Conservation (phyloP, 75 land plant genomes). For the Picea glauca region DNA sequence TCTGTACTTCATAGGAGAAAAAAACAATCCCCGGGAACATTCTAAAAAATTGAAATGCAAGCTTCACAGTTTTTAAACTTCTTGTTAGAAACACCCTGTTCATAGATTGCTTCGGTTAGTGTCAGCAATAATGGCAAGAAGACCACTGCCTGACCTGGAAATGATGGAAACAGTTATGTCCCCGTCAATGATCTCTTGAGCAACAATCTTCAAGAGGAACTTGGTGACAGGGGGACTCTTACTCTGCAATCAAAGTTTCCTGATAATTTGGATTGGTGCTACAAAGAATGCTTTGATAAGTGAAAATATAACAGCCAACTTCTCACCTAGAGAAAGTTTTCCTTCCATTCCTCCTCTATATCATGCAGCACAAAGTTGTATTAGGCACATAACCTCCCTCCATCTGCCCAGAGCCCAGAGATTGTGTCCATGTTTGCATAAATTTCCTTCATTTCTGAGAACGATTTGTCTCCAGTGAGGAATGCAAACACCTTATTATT, state of each 20-base stretch:
- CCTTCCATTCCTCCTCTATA: not conserved
- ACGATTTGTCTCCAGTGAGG: not conserved
- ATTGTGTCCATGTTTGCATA: not conserved
- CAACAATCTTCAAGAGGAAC: conserved; percentile 14
- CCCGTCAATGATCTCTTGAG: conserved; percentile 12
- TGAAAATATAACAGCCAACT: not conserved
- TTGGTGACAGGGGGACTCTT: conserved; percentile 6
- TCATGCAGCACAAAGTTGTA: not conserved
- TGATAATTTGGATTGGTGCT: not conserved
- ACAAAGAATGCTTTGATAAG: not conserved
- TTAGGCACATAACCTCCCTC: not conserved
- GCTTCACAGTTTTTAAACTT: too few species aligned
- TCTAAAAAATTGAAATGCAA: too few species aligned
- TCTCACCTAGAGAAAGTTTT: not conserved
- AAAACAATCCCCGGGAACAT: too few species aligned
- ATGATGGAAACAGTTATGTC: conserved; percentile 17
- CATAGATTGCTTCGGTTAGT: not conserved
- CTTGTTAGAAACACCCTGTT: not conserved
- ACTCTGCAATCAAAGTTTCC: not conserved
- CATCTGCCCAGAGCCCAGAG: not conserved
- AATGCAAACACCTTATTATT: conserved; percentile 12
- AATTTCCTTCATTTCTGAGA: conserved; percentile 2
- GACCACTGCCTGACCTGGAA: conserved; percentile 8
- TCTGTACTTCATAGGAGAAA: too few species aligned
- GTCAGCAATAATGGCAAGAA: conserved; percentile 8